Conservation (phyloP, 2,329 filamentous ascomycete genomes). For the Aspergillus hiratsukae region DNA sequence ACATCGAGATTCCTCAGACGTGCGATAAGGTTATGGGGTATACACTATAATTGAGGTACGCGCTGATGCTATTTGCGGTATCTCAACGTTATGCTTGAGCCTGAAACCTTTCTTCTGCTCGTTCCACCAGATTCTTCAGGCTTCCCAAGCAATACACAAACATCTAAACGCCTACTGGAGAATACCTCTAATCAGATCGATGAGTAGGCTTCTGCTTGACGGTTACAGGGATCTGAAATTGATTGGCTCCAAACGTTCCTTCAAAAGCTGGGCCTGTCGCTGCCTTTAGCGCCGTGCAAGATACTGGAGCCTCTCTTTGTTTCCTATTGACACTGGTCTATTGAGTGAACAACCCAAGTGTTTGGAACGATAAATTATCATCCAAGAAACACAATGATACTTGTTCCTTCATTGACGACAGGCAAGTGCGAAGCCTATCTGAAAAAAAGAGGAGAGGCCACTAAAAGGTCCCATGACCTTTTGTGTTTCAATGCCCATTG, state of each 20-base stretch:
- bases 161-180: background rate
- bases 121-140: constrained; percentile 1
- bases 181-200: constrained; percentile 5
- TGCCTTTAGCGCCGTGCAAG: background rate
- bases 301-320: constrained; percentile 1
- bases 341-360: constrained; percentile 2
- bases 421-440: background rate
- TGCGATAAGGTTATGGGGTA: background rate
- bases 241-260: constrained; percentile 13
- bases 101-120: constrained; percentile 8
- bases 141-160: constrained; percentile 1
- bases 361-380: constrained; percentile 4
- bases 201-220: constrained; percentile 1
- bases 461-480: background rate
- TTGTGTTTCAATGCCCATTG: background rate
- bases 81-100: background rate
- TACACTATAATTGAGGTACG: constrained; percentile 5
- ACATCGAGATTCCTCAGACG: background rate
- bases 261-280: constrained; percentile 1
- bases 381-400: background rate
- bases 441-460: background rate
- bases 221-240: background rate
- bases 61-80: constrained; percentile 18
- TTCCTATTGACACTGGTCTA: background rate
- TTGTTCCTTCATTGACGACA: background rate